These are phyloP conservation scores for Ophiostoma angusticollis DNA, from an alignment of 2,329 filamentous ascomycete genomes.

Conservation along the genomic window DNA sequence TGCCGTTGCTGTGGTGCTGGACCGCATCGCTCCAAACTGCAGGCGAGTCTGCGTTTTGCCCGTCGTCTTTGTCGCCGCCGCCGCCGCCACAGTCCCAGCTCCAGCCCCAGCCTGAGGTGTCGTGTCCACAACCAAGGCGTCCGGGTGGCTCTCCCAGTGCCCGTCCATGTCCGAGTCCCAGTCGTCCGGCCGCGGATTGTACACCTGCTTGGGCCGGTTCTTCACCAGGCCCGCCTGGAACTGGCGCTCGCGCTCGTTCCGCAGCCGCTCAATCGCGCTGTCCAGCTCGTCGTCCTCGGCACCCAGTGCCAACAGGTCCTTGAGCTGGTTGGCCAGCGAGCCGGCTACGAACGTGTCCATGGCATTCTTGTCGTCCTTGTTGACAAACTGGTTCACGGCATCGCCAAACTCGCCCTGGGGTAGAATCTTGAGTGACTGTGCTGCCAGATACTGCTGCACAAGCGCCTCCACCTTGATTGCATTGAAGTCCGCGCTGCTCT, in stretches of 20 bases:
- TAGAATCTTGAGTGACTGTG: conserved; percentile 82
- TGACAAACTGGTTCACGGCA: conserved; percentile 82
- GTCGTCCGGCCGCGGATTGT: conserved; percentile 62
- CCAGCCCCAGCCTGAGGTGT: conserved; percentile 2
- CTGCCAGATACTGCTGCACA: conserved; percentile 74
- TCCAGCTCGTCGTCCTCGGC: conserved; percentile 63
- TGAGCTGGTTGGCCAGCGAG: conserved; percentile 56
- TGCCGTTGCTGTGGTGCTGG: not conserved
- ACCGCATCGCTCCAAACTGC: not conserved
- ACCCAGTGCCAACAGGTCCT: conserved; percentile 53
- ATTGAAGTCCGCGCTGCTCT: conserved; percentile 46
- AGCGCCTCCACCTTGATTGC: conserved; percentile 78
- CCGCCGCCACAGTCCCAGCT: not conserved
- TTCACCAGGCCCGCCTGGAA: conserved; percentile 52
- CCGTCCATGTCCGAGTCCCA: conserved; percentile 92
- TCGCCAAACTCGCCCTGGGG: conserved; percentile 89
- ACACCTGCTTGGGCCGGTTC: conserved; percentile 32
- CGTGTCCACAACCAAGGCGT: conserved; percentile 40
- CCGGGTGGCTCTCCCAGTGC: conserved; percentile 68
- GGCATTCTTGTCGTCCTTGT: conserved; percentile 88
- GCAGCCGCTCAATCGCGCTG: conserved; percentile 60
- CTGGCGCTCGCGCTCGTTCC: conserved; percentile 54
- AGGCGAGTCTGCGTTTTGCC: not conserved
- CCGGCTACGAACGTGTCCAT: conserved; percentile 72
- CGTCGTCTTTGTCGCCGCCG: not conserved